Percentiles rank a stretch among this genome's conserved stretches.
Evolutionary conservation across 1,284 basidiomycete genomes (phyloP).

Genomic region (Puccinia coronata): DNA sequence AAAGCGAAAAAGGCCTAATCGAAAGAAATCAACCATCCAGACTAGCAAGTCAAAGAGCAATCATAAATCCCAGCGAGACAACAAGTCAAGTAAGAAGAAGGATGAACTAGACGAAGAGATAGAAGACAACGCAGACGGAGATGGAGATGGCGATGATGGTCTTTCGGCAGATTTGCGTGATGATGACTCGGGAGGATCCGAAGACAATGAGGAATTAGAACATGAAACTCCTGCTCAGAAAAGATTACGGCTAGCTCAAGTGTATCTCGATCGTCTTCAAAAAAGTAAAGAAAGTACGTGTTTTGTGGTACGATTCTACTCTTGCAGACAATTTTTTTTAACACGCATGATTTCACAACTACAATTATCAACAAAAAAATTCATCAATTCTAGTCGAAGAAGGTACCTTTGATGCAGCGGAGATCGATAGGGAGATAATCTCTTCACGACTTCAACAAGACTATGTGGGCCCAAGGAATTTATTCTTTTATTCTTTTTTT

Average conservation of each 20-base stretch:
- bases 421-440: conserved; percentile 46
- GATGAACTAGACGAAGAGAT: conserved; percentile 15
- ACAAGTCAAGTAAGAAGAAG: background rate
- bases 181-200: conserved; percentile 53
- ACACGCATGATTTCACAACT: conserved; percentile 5
- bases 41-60: conserved; percentile 13
- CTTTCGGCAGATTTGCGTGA: conserved; percentile 26
- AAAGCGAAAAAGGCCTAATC: conserved; percentile 20
- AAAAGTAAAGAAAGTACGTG: conserved; percentile 68
- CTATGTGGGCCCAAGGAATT: background rate
- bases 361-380: background rate
- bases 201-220: conserved; percentile 49
- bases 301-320: background rate
- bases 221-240: conserved; percentile 88
- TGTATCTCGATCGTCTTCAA: conserved; percentile 84
- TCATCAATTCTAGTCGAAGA: conserved; percentile 20
- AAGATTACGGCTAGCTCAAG: conserved; percentile 79
- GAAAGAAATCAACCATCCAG: conserved; percentile 4
- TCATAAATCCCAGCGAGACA: background rate
- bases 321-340: no score
- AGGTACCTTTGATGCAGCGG: conserved; percentile 43
- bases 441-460: conserved; percentile 44
- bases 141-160: conserved; percentile 26
- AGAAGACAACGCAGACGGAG: background rate
- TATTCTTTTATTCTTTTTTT: no score